These are phyloP conservation scores for Rhazya stricta DNA, from an alignment of 257 asterid genomes.

Conservation along the genomic window DNA sequence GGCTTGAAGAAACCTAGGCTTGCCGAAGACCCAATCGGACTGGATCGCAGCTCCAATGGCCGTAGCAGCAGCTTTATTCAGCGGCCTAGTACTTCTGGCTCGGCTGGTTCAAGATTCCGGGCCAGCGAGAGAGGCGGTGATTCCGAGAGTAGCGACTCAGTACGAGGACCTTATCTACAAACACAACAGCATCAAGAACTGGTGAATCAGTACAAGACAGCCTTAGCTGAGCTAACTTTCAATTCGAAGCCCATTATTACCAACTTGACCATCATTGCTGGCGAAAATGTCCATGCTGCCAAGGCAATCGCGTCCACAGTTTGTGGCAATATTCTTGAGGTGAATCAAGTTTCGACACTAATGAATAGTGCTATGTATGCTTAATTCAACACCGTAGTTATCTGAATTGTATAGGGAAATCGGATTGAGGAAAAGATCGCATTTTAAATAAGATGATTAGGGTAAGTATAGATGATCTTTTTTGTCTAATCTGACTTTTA, in stretches of 20 bases:
- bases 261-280: slow-evolving; percentile 92
- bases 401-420: slow-evolving; percentile 19
- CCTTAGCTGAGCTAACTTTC: slow-evolving; percentile 78
- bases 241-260: slow-evolving; percentile 97
- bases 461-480: background rate
- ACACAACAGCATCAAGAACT: slow-evolving; percentile 55
- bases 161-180: slow-evolving; percentile 48
- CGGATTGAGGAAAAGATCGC: background rate
- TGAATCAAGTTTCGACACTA: slow-evolving; percentile 45
- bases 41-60: slow-evolving; percentile 65
- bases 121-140: slow-evolving; percentile 36
- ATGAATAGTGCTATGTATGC: slow-evolving; percentile 23
- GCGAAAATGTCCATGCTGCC: slow-evolving; percentile 87
- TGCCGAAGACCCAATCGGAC: slow-evolving; percentile 39
- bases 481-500: background rate
- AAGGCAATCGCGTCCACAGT: slow-evolving; percentile 75
- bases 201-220: slow-evolving; percentile 82
- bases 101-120: slow-evolving; percentile 38
- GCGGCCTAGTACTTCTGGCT: slow-evolving; percentile 40
- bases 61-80: slow-evolving; percentile 40
- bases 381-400: slow-evolving; percentile 5
- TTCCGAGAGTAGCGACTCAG: slow-evolving; percentile 50
- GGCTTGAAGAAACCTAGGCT: slow-evolving; percentile 86
- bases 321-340: slow-evolving; percentile 85
- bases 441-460: slow-evolving; percentile 1